Conservation (phyloP, 148 eudicot species). For the Tetragonia tetragonoides region DNA sequence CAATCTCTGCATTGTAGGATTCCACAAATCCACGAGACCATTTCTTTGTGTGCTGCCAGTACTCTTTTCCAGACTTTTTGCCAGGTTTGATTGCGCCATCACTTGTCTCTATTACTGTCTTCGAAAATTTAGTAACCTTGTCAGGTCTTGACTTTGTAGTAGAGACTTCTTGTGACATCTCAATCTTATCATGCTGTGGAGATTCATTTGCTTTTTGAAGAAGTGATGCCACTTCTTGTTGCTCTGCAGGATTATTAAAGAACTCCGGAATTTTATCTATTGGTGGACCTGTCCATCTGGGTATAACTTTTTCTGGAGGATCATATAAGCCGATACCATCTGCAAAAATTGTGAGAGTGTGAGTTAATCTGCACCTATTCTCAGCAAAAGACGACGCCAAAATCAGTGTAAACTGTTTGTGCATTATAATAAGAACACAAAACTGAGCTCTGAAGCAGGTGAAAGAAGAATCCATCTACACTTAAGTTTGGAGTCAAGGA, state of each 20-base stretch:
- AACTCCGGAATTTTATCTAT: constrained; percentile 51
- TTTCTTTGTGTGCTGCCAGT: constrained; percentile 92
- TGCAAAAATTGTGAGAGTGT: constrained; percentile 28
- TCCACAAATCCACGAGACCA: constrained; percentile 83
- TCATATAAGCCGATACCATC: constrained; percentile 90
- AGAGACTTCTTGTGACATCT: constrained; percentile 23
- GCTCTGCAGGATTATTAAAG: constrained; percentile 35
- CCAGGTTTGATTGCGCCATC: constrained; percentile 83
- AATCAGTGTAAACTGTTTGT: neutral
- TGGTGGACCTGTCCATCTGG: constrained; percentile 94
- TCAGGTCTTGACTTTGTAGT: constrained; percentile 24
- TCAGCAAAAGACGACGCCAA: neutral
- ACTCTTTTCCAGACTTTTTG: constrained; percentile 77
- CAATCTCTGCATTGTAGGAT: constrained; percentile 70
- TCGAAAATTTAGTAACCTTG: constrained; percentile 36
- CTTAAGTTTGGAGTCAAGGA: neutral
- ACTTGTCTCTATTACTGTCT: constrained; percentile 72
- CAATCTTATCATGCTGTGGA: constrained; percentile 17
- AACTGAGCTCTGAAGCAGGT: neutral
- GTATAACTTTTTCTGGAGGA: constrained; percentile 83
- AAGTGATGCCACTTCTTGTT: constrained; percentile 28
- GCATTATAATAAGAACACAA: neutral
- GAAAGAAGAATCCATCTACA: neutral
- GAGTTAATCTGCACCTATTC: neutral
- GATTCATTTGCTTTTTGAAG: constrained; percentile 37